Base-by-base conservation (phyloP, 768 basidiomycete species). In the Baorangia bicolor region DNA sequence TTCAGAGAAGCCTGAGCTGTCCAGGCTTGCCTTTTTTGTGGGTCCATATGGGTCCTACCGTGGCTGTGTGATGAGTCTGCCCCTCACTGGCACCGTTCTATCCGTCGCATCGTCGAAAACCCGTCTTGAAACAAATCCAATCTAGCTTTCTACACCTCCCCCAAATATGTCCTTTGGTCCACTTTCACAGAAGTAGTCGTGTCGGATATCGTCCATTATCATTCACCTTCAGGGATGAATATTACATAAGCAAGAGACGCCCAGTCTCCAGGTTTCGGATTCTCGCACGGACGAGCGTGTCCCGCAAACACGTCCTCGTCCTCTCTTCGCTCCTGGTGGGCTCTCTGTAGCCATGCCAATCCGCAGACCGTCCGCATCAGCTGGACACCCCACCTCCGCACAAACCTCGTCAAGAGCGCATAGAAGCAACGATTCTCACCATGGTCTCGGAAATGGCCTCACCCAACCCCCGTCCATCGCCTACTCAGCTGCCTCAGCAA, bases 371-470 rank as follows among this genome's bases (percentile, higher is more conserved):
- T 88, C 87, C 52, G 85, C 84, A 10, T 79, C 83, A 51, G 75
- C 78, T 38, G 78, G 76, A n/a, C 72, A 69, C 41, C 66, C 74
- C 8, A 58, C 69, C 8, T 52, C 74, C 3, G 61, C 71, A 35
- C 64, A 74, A 13, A 70, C 66, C 44, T 67, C 77, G 6, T 76
- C 78, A 23, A 81, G 83, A 51, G 77, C 77, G 7, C 86, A 87
- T 64, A 81, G 77, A 72, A 84, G 80, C 65, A 83, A 80, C 53
- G 88, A 88, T 55, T 86, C 87, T 3, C 76, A 83, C 58, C 80
- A 82, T 57, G 71, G 60, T 14, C 60, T 69, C 59, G 69, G 62
- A 39, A 72, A 68, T 39, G 72, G 68, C 23, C 66, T 66, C 46
- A 4, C 67, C 5, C 71, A 74, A 25, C 71, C 71, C 16, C 69